phyloP scores from a whole-genome alignment of 352 stramenopile genomes.

The Labyrinthula sp. region DNA sequence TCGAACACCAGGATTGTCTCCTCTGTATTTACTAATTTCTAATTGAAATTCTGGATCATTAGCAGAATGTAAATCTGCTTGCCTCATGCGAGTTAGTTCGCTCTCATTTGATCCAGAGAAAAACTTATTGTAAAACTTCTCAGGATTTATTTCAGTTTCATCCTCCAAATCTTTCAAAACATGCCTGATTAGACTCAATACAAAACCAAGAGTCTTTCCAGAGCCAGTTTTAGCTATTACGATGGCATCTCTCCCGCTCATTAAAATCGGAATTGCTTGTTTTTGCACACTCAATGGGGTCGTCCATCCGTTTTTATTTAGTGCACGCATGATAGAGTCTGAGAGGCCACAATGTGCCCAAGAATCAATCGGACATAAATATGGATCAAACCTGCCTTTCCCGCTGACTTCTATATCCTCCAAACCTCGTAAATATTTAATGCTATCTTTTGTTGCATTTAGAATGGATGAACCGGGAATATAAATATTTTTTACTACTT shows the following conservation, averaged over 20 bases:
- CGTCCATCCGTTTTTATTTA: slow-evolving; percentile 70
- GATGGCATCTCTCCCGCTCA: slow-evolving; percentile 94
- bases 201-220: slow-evolving; percentile 47
- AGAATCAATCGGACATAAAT: slow-evolving; percentile 74
- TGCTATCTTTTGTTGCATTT: too few species aligned
- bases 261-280: slow-evolving; percentile 82
- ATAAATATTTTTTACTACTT: too few species aligned
- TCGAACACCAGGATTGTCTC: slow-evolving; percentile 87
- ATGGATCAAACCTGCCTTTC: too few species aligned
- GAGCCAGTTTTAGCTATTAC: slow-evolving; percentile 93
- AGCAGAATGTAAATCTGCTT: slow-evolving; percentile 1
- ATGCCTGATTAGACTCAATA: slow-evolving; percentile 76
- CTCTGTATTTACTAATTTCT: too few species aligned
- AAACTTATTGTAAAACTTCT: too few species aligned
- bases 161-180: too few species aligned
- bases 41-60: slow-evolving; percentile 1
- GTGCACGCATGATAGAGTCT: slow-evolving; percentile 54
- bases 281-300: slow-evolving; percentile 91
- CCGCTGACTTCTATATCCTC: too few species aligned
- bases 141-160: slow-evolving; percentile 31
- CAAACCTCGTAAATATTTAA: too few species aligned
- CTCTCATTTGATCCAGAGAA: too few species aligned
- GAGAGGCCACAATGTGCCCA: slow-evolving; percentile 92
- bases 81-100: too few species aligned
- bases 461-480: too few species aligned